Evolutionary conservation across 2,329 filamentous ascomycete species (phyloP), one percentile per base, ranked within the genome.

Genomic region (Ophiostoma australiae): DNA sequence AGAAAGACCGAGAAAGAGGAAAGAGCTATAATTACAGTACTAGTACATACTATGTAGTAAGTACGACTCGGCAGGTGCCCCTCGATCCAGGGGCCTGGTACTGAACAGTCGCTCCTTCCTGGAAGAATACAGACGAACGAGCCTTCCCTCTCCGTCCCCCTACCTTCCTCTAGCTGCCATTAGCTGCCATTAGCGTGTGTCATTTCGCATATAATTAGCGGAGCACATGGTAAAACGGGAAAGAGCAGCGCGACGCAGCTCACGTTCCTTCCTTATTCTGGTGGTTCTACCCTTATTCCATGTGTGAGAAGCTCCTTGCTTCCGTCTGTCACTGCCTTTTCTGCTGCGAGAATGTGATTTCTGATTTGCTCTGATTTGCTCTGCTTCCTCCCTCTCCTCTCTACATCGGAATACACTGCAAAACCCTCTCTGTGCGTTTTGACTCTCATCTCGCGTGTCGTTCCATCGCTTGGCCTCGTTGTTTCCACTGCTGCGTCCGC

Each of bases 81-180:
- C 61, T 65, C 61, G 33, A 65, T 65, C 65, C n/a, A 44, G 65
- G 65, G 65, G 35, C 20, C 65, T 67, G 65, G 65, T 66, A 33
- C 3, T 31, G 27, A 8, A 31, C 27, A 11, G 39, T 41, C 39
- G 63, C 39, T 23, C 31, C 63, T 66, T 66, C 63, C 61, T 48
- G 44, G 17, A 17, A 48, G 44, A 48, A 48, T 20, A 48, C 17
- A 48, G 41, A 44, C 41, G 37, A 39, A 13, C 37, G 13, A 44
- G 13, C 4, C 44, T 5, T n/a, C 5, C 7, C 44, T 48, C 41
- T 8, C 48, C 5, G 39, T 15, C 61, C 17, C 13, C 31, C 20
- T 35, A 8, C 58, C 58, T 35, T 63, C 31, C 31, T 35, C 27
- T 17, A 63, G 15, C 27, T 33, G 58, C 15, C 23, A 63, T 17